Percentiles rank a stretch among this genome's conserved stretches.
phyloP scores from a whole-genome alignment of 306 rosid species.

The Quercus variabilis region DNA sequence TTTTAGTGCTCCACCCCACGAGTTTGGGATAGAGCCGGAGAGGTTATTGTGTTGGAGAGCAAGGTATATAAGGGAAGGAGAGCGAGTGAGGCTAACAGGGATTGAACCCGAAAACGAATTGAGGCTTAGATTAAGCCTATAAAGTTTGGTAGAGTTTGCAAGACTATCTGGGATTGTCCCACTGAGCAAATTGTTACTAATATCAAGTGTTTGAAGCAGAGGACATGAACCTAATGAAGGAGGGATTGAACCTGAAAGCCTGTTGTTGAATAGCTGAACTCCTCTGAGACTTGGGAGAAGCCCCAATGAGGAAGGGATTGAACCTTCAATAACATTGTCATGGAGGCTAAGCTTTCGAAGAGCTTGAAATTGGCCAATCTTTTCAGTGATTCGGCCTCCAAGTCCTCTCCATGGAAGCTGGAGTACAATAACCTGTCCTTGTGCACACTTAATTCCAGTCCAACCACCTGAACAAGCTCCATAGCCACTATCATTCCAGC shows the following conservation, averaged over 20 bases:
- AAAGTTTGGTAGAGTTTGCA: slow-evolving; percentile 69
- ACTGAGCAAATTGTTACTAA: slow-evolving; percentile 57
- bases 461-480: slow-evolving; percentile 92
- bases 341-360: slow-evolving; percentile 87
- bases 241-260: slow-evolving; percentile 69
- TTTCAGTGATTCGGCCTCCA: slow-evolving; percentile 61
- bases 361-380: slow-evolving; percentile 70
- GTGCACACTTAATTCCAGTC: slow-evolving; percentile 90
- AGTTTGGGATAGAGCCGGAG: slow-evolving; percentile 55
- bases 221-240: slow-evolving; percentile 68
- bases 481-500: slow-evolving; percentile 82
- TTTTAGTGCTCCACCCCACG: slow-evolving; percentile 42
- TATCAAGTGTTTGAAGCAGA: slow-evolving; percentile 75
- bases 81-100: slow-evolving; percentile 42
- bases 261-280: slow-evolving; percentile 73
- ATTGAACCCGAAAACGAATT: slow-evolving; percentile 67
- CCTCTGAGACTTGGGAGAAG: slow-evolving; percentile 77
- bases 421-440: slow-evolving; percentile 86
- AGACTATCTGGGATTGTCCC: slow-evolving; percentile 60
- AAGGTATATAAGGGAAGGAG: slow-evolving; percentile 50
- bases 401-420: slow-evolving; percentile 91
- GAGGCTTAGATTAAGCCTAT: slow-evolving; percentile 64
- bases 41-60: slow-evolving; percentile 68
- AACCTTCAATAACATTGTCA: slow-evolving; percentile 64
- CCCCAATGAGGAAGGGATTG: slow-evolving; percentile 75